phyloP scores from a whole-genome alignment of 1,284 basidiomycete species.

The Puccinia coronata region DNA sequence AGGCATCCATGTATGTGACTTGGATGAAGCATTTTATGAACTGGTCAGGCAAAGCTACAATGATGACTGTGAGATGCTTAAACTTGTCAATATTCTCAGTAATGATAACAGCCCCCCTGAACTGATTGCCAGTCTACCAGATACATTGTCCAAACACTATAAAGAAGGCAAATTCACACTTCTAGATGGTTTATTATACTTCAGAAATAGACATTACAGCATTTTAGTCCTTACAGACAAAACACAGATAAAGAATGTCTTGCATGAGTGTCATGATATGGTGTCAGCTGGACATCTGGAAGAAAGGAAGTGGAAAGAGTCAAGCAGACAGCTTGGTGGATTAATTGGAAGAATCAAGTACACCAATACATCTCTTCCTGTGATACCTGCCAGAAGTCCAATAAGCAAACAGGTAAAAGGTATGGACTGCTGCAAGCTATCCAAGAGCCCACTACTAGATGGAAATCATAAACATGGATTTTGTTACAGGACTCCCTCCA shows the following conservation, averaged over 20 bases:
- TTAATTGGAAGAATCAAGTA: neutral
- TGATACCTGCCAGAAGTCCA: neutral
- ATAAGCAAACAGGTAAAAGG: no score
- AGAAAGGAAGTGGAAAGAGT: constrained; percentile 29
- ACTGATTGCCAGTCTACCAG: neutral
- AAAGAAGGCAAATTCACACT: neutral
- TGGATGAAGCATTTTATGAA: no score
- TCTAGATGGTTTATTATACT: constrained; percentile 19
- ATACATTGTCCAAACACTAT: neutral
- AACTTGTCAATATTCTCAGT: neutral
- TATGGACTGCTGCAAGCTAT: no score
- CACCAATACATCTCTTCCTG: neutral
- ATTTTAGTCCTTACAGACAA: neutral
- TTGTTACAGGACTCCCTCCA: no score
- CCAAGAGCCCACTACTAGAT: no score
- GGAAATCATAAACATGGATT: no score
- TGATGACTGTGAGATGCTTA: neutral
- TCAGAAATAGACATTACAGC: neutral
- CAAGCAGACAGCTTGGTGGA: constrained; percentile 25
- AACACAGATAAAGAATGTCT: neutral
- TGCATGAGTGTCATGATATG: neutral
- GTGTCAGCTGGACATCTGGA: neutral
- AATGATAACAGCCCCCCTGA: neutral
- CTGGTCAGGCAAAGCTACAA: no score
- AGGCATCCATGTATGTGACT: no score